Evolutionary conservation across 2,329 filamentous ascomycete genomes (phyloP).

Genomic region (Calycina herbarum): DNA sequence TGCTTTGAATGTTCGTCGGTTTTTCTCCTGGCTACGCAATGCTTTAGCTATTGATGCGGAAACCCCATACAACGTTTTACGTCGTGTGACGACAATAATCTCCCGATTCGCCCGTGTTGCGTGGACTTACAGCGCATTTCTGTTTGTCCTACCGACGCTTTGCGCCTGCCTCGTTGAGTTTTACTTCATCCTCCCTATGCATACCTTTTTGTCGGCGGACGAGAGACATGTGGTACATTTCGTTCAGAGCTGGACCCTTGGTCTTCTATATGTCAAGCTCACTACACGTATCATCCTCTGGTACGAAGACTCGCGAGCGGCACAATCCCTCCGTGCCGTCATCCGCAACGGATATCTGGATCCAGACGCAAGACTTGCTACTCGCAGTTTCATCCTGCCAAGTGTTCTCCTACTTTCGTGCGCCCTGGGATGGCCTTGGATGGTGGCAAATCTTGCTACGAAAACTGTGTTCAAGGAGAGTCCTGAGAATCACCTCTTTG

Average conservation of each 20-base stretch:
- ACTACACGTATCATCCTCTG: slow-evolving; percentile 67
- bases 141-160: slow-evolving; percentile 77
- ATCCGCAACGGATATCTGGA: slow-evolving; percentile 73
- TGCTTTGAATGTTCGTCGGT: slow-evolving; percentile 49
- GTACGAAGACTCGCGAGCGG: slow-evolving; percentile 68
- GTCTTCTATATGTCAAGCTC: slow-evolving; percentile 86
- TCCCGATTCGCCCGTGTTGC: slow-evolving; percentile 47
- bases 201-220: slow-evolving; percentile 34
- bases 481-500: slow-evolving; percentile 33
- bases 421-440: slow-evolving; percentile 65
- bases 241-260: slow-evolving; percentile 91
- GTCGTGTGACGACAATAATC: slow-evolving; percentile 21
- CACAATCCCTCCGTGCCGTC: slow-evolving; percentile 72
- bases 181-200: slow-evolving; percentile 80
- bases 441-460: slow-evolving; percentile 55
- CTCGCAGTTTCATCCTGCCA: slow-evolving; percentile 83
- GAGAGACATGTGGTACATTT: slow-evolving; percentile 74
- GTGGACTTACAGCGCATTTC: slow-evolving; percentile 75
- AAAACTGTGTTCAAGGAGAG: slow-evolving; percentile 37
- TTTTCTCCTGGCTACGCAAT: slow-evolving; percentile 37
- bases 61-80: slow-evolving; percentile 33
- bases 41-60: slow-evolving; percentile 30
- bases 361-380: slow-evolving; percentile 77
- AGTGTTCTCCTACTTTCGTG: slow-evolving; percentile 59
- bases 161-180: slow-evolving; percentile 81